These are phyloP conservation scores for Ettlia oleoabundans DNA, from an alignment of 139 green algal species.

Conservation along the genomic window DNA sequence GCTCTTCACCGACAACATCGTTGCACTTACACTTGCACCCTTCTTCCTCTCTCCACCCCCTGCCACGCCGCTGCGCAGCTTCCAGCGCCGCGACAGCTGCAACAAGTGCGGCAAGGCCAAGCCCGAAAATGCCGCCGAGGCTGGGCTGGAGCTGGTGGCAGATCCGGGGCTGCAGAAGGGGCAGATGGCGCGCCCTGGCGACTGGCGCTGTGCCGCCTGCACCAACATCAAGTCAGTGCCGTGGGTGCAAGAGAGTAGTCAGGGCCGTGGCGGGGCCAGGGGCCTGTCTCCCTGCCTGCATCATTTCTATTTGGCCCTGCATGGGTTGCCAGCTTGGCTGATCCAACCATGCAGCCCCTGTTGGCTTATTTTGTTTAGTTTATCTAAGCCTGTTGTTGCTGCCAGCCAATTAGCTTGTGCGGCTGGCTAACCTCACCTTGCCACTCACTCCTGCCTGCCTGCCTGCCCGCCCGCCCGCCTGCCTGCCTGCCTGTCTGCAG, in stretches of 20 bases:
- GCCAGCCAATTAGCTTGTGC: too few species aligned
- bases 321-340: too few species aligned
- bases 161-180: slow-evolving; percentile 10
- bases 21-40: not conserved
- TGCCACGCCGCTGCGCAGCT: slow-evolving; percentile 42
- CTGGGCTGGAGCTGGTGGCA: slow-evolving; percentile 11
- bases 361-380: too few species aligned
- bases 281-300: not conserved
- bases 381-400: too few species aligned
- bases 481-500: slow-evolving; percentile 27
- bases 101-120: slow-evolving; percentile 51
- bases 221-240: slow-evolving; percentile 72
- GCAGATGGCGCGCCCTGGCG: slow-evolving; percentile 52
- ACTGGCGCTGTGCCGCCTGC: slow-evolving; percentile 84
- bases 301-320: not conserved
- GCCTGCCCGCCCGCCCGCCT: not conserved
- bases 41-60: not conserved
- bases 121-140: not conserved
- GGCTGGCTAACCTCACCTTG: too few species aligned
- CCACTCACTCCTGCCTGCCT: not conserved
- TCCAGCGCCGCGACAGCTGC: slow-evolving; percentile 66
- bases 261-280: not conserved
- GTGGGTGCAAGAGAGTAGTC: not conserved
- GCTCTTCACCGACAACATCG: too few species aligned
- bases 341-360: too few species aligned